Base-by-base conservation (phyloP, 2,329 filamentous ascomycete species). In the Lachnellula suecica region DNA sequence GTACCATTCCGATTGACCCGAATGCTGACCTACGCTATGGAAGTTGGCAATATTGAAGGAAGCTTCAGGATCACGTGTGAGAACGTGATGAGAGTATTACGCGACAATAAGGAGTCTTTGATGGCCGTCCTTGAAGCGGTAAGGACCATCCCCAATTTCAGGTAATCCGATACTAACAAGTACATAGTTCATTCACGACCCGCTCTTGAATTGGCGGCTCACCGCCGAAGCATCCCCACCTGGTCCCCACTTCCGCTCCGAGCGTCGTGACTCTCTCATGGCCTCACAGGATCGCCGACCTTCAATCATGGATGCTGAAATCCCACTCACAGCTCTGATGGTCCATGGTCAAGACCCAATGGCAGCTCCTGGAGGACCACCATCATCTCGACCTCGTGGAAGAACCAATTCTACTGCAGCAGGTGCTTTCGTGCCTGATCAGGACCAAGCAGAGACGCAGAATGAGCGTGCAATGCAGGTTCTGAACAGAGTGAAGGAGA, bases 1-100 rank as follows among this genome's bases (percentile, higher is more conserved):
- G 94, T 99, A 53, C 95, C 94, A 0, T 99, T 99, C 89, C 87
- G 95, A 52, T 79, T 99, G 44, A 99, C 94, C 2, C 84, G 94
- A 61, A 99, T 99, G 94, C 83, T 99, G 72, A 99, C 95, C 0
- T 99, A 97, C 68, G 95, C 95, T 20, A 99, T 99, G 94, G 94
- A 99, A 74, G 94, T 99, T 51, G 97, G 92, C 80, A 99, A 99
- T 68, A 99, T 99, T 61, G 94, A 99, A 72, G 94, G 94, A 63
- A 96, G 91, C 72, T 99, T 96, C 79, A 85, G 95, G 55, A 97
- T 96, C 52, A 97, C 94, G 5, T 99, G 93, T 64, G 95, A 99
- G 73, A 92, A 96, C 63, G 93, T 97, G 46, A 99, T 99, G 94
- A 84, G 94, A 56, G 92, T 99, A 13, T 77, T 99, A 59, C 81